phyloP scores from a whole-genome alignment of 805 yeast genomes.

The Barnettozyma pratensis region DNA sequence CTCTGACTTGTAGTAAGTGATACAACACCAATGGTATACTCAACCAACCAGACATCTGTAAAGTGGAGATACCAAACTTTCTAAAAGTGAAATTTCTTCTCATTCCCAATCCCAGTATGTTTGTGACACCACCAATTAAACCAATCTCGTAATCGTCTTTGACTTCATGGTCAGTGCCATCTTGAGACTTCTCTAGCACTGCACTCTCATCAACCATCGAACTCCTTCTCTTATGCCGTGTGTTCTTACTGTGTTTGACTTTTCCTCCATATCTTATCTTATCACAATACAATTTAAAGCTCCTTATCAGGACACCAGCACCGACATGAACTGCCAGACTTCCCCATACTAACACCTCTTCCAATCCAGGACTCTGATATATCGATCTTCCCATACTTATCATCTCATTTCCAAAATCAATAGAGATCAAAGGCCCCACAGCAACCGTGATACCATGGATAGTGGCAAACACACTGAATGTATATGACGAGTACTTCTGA shows the following conservation, averaged over 20 bases:
- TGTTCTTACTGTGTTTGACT: slow-evolving; percentile 19
- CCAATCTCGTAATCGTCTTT: slow-evolving; percentile 46
- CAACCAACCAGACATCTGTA: slow-evolving; percentile 55
- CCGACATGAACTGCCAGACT: slow-evolving; percentile 43
- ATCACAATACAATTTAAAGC: slow-evolving; percentile 30
- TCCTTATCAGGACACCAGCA: slow-evolving; percentile 46
- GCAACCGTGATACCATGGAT: slow-evolving; percentile 54
- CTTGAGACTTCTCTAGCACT: not conserved
- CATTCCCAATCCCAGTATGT: slow-evolving; percentile 49
- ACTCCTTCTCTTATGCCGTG: slow-evolving; percentile 12
- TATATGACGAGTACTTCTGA: slow-evolving; percentile 60
- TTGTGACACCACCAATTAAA: slow-evolving; percentile 52
- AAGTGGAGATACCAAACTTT: slow-evolving; percentile 47
- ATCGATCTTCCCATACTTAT: slow-evolving; percentile 57
- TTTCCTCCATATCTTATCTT: slow-evolving; percentile 21
- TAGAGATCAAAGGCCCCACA: slow-evolving; percentile 46
- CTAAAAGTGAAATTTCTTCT: slow-evolving; percentile 40
- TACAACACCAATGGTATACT: slow-evolving; percentile 38
- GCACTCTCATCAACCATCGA: slow-evolving; percentile 18
- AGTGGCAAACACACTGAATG: slow-evolving; percentile 50
- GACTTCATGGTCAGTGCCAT: slow-evolving; percentile 9
- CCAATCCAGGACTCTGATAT: slow-evolving; percentile 52
- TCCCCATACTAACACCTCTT: slow-evolving; percentile 42
- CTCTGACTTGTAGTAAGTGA: slow-evolving; percentile 45
- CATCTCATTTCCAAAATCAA: slow-evolving; percentile 43